Evolutionary conservation across 805 yeast genomes (phyloP).

Genomic region (Yueomyces sp.): DNA sequence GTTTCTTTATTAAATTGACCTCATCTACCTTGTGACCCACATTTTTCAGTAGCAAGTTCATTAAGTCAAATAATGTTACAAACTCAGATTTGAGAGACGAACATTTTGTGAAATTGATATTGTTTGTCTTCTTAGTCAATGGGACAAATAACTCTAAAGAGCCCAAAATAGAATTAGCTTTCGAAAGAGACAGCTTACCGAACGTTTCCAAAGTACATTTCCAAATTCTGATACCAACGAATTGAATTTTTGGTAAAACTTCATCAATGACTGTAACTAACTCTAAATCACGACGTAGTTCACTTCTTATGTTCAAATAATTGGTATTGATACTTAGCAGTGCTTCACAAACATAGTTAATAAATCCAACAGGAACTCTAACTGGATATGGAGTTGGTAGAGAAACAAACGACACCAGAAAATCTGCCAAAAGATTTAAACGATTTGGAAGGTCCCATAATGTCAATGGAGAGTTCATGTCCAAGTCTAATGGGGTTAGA

Average conservation of each 20-base stretch:
- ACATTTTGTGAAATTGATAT: conserved; percentile 27
- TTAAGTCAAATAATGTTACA: conserved; percentile 10
- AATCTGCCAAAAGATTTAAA: conserved; percentile 31
- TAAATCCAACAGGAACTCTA: conserved; percentile 48
- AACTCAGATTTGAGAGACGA: conserved; percentile 13
- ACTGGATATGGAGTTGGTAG: conserved; percentile 43
- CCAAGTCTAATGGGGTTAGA: conserved; percentile 42
- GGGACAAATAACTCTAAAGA: conserved; percentile 49
- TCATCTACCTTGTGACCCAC: conserved; percentile 34
- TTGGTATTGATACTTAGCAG: conserved; percentile 41
- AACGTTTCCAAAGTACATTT: conserved; percentile 14
- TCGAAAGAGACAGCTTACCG: conserved; percentile 30
- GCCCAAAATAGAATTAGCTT: conserved; percentile 36
- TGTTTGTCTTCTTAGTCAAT: conserved; percentile 27
- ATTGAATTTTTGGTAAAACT: conserved; percentile 33
- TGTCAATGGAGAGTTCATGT: conserved; percentile 41
- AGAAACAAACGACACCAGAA: conserved; percentile 34
- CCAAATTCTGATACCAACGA: conserved; percentile 32
- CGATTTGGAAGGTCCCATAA: conserved; percentile 40
- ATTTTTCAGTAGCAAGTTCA: conserved; percentile 9
- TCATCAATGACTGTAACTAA: conserved; percentile 32
- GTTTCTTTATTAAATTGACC: conserved; percentile 36
- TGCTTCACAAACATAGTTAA: conserved; percentile 40
- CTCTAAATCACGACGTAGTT: conserved; percentile 39
- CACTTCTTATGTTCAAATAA: conserved; percentile 42